These are phyloP conservation scores for Chlorella sp. DNA, from an alignment of 139 green algal genomes.

Conservation along the genomic window DNA sequence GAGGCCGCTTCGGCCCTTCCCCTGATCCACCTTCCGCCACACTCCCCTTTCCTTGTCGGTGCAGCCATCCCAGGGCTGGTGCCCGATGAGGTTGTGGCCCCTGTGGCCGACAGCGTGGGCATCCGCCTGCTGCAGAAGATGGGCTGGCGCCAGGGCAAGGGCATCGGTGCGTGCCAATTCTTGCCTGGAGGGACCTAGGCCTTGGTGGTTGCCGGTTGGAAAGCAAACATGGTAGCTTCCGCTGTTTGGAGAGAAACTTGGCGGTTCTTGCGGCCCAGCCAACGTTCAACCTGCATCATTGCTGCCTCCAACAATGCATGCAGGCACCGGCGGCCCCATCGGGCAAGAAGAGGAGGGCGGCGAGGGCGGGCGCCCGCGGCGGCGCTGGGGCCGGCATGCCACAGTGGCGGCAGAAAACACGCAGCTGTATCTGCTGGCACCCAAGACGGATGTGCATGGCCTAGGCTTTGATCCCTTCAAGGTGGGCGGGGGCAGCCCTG, in stretches of 20 bases:
- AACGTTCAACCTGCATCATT: neutral
- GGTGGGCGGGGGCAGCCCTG: no score
- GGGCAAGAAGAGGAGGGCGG: neutral
- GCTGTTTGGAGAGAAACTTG: no score
- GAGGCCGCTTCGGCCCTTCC: no score
- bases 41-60: constrained; percentile 19
- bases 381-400: constrained; percentile 58
- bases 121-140: constrained; percentile 91
- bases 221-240: no score
- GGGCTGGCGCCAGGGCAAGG: constrained; percentile 92
- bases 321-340: neutral
- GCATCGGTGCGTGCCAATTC: constrained; percentile 55
- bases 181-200: no score
- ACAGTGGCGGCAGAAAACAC: constrained; percentile 79
- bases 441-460: constrained; percentile 88
- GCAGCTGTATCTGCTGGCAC: constrained; percentile 71
- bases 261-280: no score
- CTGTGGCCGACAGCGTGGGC: constrained; percentile 80
- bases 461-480: constrained; percentile 95
- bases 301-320: neutral
- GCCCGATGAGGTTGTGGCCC: constrained; percentile 80
- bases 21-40: no score
- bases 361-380: neutral
- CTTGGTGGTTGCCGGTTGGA: no score
- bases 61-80: constrained; percentile 66